Evolutionary conservation across 257 asterid genomes (phyloP), one percentile per base, ranked within the genome.

Genomic region (Phtheirospermum japonicum): DNA sequence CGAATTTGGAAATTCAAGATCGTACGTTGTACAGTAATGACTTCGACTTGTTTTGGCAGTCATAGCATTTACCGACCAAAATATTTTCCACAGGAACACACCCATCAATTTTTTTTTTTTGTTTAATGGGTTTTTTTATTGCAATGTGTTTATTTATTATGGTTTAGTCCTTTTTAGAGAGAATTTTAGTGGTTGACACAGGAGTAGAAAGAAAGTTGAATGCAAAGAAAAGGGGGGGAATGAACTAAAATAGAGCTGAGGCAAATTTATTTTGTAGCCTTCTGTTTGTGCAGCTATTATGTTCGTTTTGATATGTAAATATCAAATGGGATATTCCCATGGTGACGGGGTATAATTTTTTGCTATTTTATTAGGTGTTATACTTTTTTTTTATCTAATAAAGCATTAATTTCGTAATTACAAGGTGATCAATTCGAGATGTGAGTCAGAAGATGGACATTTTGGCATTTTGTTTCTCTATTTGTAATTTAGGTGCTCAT

Each of bases 1-100:
- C 97, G 7, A 87, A 87, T 81, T 69, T 93, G 87, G 99, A 93
- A 81, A 89, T 89, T 71, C 97, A 89, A 66, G 97, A 93, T 67
- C 90, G 94, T 39, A 82, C 96, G 19, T 70, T 93, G 97, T 93
- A 93, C 67, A 89, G 86, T 79, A 81, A 86, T 6, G 97, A 93
- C 88, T 89, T 72, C 28, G 90, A 93, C 65, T 64, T 85, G 71
- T 93, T 93, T 82, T 93, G 99, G 99, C 91, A 82, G 52, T 83
- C 97, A 9, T 93, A 83, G 88, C 48, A 71, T 67, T 55, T 64
- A 57, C 57, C 48, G 67, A 53, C 66, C 72, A 52, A 57, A 57
- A 63, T 42, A 37, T 72, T 62, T 71, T 68, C 70, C 75, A 69
- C 72, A 50, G 80, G 80, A 73, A 82, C 83, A 82, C 85, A 51